Percentiles rank a stretch among this genome's conserved stretches.
Conservation (phyloP, 306 rosid genomes). For the Potentilla sterilis region DNA sequence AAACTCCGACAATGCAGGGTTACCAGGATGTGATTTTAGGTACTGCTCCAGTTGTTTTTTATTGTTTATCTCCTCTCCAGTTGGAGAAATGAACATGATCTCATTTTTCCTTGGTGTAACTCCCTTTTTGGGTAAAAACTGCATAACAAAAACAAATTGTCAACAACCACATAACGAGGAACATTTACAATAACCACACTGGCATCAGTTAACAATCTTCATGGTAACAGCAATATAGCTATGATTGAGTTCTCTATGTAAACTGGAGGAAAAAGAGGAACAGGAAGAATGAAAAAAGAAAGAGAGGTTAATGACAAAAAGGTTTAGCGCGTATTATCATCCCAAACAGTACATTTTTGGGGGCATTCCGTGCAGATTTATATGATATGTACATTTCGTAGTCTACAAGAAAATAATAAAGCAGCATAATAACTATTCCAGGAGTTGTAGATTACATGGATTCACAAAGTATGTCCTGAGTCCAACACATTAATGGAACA, state of each 20-base stretch:
- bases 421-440: too few relatives aligned
- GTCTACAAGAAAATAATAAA: too few relatives aligned
- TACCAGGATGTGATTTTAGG: conserved; percentile 72
- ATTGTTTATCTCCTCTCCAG: conserved; percentile 75
- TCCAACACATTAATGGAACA: too few relatives aligned
- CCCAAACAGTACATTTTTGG: not conserved
- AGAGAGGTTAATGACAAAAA: not conserved
- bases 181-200: conserved; percentile 7
- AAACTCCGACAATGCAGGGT: conserved; percentile 68
- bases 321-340: not conserved
- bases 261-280: not conserved
- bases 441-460: not conserved
- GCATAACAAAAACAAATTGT: conserved; percentile 17
- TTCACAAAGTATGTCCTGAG: not conserved
- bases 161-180: conserved; percentile 12
- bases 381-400: too few relatives aligned
- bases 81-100: conserved; percentile 73
- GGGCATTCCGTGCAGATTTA: not conserved
- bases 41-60: conserved; percentile 79
- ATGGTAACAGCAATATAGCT: not conserved
- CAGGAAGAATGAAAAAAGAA: not conserved
- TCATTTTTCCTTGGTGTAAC: conserved; percentile 78
- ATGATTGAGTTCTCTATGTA: not conserved
- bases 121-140: conserved; percentile 73
- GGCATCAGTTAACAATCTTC: too few relatives aligned